These are phyloP conservation scores for Thelonectria blattea DNA, from an alignment of 2,329 filamentous ascomycete species.

Conservation along the genomic window DNA sequence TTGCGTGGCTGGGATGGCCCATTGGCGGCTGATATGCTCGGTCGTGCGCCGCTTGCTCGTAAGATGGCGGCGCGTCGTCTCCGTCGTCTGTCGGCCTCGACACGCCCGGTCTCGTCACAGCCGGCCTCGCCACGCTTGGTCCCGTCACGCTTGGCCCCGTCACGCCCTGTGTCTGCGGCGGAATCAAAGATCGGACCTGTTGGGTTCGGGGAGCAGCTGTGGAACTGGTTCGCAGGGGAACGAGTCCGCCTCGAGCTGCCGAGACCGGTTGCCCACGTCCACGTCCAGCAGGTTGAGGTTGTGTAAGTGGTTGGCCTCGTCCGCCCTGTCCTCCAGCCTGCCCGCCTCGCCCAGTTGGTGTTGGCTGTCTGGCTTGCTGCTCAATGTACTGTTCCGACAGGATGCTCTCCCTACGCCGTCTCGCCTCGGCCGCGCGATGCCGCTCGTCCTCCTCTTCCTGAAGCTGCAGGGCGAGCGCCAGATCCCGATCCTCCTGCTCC, in stretches of 20 bases:
- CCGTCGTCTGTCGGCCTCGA: constrained; percentile 47
- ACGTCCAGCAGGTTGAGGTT: neutral
- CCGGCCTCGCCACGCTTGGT: constrained; percentile 42
- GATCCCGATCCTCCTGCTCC: constrained; percentile 81
- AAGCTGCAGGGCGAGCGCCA: constrained; percentile 88
- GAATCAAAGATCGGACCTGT: constrained; percentile 51
- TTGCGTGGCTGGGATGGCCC: constrained; percentile 57
- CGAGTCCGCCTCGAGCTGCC: constrained; percentile 23
- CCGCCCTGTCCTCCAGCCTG: no score
- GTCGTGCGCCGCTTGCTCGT: constrained; percentile 62
- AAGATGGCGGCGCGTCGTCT: constrained; percentile 62
- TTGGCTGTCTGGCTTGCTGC: constrained; percentile 58
- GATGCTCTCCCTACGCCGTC: constrained; percentile 68
- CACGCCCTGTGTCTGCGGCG: constrained; percentile 46
- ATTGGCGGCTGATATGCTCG: constrained; percentile 58
- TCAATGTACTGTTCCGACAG: constrained; percentile 75
- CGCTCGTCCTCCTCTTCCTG: constrained; percentile 93
- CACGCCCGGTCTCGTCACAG: constrained; percentile 33
- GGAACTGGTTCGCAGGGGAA: constrained; percentile 33
- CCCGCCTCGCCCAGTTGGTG: constrained; percentile 14
- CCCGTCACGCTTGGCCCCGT: constrained; percentile 27
- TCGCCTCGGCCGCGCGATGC: constrained; percentile 68
- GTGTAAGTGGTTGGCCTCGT: no score
- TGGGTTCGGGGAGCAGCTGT: constrained; percentile 18
- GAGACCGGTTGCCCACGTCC: neutral